These are phyloP conservation scores for Beauveria asiatica DNA, from an alignment of 2,329 filamentous ascomycete species.

Conservation along the genomic window DNA sequence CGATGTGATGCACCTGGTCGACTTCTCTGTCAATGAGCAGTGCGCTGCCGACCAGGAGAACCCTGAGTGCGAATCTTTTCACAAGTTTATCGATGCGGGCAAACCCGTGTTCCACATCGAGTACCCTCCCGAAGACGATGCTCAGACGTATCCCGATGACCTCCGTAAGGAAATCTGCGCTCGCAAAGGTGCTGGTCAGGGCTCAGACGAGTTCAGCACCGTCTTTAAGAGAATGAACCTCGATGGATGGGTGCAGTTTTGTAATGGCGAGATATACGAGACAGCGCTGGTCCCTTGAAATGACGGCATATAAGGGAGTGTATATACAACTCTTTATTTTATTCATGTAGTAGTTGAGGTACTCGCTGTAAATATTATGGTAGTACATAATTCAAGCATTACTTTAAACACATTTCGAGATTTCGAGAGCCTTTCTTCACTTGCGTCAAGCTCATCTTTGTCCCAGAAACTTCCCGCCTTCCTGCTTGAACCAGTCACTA, in stretches of 20 bases:
- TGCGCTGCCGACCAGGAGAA: constrained; percentile 54
- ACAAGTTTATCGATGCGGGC: constrained; percentile 45
- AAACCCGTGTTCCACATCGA: constrained; percentile 70
- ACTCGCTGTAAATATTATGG: not conserved
- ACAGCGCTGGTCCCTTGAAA: constrained; percentile 13
- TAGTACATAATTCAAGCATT: not conserved
- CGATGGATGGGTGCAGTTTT: constrained; percentile 54
- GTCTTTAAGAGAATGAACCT: constrained; percentile 58
- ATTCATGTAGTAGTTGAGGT: not conserved
- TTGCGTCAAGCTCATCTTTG: not conserved
- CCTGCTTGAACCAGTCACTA: constrained; percentile 62
- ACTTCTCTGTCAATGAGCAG: constrained; percentile 65
- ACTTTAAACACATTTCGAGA: not conserved
- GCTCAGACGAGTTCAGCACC: constrained; percentile 48
- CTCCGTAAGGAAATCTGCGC: constrained; percentile 31
- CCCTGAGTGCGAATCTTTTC: constrained; percentile 50
- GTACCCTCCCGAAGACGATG: constrained; percentile 40
- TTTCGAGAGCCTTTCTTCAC: not conserved
- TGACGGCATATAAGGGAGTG: not conserved
- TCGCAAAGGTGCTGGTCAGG: constrained; percentile 25
- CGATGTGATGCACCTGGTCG: constrained; percentile 37
- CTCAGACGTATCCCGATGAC: constrained; percentile 18
- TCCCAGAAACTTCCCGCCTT: constrained; percentile 20
- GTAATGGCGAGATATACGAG: constrained; percentile 27
- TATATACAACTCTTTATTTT: not conserved